phyloP scores from a whole-genome alignment of 148 eudicot genomes.

The Chenopodium berlandieri region DNA sequence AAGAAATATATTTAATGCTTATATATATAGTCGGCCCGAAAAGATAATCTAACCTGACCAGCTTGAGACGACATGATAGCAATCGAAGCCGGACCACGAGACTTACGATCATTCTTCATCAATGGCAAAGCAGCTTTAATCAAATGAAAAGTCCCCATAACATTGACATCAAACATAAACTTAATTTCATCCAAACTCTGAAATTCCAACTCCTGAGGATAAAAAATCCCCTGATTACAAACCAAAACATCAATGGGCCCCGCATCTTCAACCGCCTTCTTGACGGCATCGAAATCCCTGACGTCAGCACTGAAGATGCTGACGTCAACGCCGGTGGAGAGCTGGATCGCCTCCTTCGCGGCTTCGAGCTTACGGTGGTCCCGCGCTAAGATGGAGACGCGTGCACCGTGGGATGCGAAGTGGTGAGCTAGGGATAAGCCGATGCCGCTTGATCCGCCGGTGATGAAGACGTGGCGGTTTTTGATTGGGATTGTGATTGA shows the following conservation, averaged over 20 bases:
- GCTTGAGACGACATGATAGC: slow-evolving; percentile 81
- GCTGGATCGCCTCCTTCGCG: slow-evolving; percentile 54
- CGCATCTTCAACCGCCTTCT: slow-evolving; percentile 47
- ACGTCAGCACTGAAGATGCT: slow-evolving; percentile 65
- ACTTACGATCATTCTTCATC: slow-evolving; percentile 46
- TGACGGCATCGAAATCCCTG: slow-evolving; percentile 56
- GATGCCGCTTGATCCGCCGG: slow-evolving; percentile 98
- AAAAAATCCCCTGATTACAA: slow-evolving; percentile 80
- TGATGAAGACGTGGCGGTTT: slow-evolving; percentile 86
- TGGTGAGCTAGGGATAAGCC: slow-evolving; percentile 79
- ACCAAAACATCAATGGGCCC: slow-evolving; percentile 74
- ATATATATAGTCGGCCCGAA: not conserved
- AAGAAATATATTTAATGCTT: too few species aligned
- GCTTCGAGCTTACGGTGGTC: slow-evolving; percentile 44
- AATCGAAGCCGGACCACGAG: slow-evolving; percentile 61
- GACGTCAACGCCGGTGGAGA: slow-evolving; percentile 71
- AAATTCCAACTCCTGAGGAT: slow-evolving; percentile 47
- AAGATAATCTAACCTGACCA: slow-evolving; percentile 49
- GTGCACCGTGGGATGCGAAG: slow-evolving; percentile 61
- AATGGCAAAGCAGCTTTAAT: slow-evolving; percentile 71
- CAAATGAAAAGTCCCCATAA: slow-evolving; percentile 68
- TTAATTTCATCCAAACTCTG: slow-evolving; percentile 60
- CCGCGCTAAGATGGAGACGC: slow-evolving; percentile 78
- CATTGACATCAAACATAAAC: slow-evolving; percentile 80
- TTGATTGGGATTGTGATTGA: slow-evolving; percentile 62